phyloP scores from a whole-genome alignment of 139 green algal genomes.

The Bryopsis sp. region DNA sequence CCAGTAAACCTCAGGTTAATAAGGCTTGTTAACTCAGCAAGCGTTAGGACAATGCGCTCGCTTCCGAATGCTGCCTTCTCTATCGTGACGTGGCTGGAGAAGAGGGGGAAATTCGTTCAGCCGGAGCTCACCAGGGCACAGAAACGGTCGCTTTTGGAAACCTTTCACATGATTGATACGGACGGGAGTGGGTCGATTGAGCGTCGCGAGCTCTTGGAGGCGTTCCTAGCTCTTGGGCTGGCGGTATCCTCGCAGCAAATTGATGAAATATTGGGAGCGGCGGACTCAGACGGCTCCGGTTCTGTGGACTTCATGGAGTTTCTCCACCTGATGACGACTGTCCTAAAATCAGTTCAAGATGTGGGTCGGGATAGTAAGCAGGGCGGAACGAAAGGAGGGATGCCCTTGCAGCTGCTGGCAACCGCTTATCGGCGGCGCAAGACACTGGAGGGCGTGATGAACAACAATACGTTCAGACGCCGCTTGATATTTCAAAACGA shows the following conservation, averaged over 20 bases:
- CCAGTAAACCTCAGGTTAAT: no score
- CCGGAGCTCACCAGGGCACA: not conserved
- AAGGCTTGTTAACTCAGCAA: no score
- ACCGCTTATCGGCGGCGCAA: conserved; percentile 58
- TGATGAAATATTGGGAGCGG: not conserved
- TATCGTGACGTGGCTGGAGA: not conserved
- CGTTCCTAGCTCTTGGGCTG: conserved; percentile 40
- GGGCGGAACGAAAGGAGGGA: conserved; percentile 21
- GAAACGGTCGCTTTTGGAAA: conserved; percentile 31
- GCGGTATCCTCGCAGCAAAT: not conserved
- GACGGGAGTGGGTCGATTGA: conserved; percentile 66
- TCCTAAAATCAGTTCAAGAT: conserved; percentile 24
- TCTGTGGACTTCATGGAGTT: conserved; percentile 54
- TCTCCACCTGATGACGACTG: conserved; percentile 57
- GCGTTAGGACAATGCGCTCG: no score
- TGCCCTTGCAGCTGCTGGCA: conserved; percentile 49
- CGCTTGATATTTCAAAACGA: not conserved
- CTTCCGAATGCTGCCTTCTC: not conserved
- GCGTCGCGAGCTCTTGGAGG: conserved; percentile 49
- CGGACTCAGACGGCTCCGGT: conserved; percentile 25
- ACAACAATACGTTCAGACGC: not conserved
- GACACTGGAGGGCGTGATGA: conserved; percentile 58
- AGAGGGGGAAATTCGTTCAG: not conserved
- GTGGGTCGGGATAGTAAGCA: not conserved
- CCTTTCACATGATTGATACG: conserved; percentile 67